Evolutionary conservation across 176 grass and related monocot species (phyloP), one percentile per base, ranked within the genome.

Genomic region (Alopecurus myosuroides): DNA sequence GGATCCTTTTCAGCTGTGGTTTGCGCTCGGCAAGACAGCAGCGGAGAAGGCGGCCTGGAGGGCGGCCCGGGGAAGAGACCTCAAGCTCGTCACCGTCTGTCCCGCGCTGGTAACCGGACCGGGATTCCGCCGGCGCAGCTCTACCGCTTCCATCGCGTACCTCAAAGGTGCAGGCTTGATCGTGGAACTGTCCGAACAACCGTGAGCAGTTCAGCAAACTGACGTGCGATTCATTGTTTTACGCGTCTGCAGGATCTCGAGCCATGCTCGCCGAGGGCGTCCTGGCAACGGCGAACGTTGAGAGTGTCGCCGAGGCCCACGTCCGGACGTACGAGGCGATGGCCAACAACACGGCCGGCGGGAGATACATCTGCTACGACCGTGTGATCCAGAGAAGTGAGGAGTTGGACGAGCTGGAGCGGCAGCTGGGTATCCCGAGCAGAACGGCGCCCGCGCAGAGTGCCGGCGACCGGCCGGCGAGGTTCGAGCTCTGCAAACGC

Each of bases 21-120:
- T 91, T 76, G 97, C 97, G 1, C 86, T 99, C 6, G 97, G 93
- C 53, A 99, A 99, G 81, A 96, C 91, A 1, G 93, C 91, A 81
- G 97, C 97, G 14, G 97, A 99, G 89, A 99, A 96, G 57, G 91
- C 93, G 0, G 97, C 91, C 8, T 99, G 97, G 97, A 87, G 94
- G 55, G 88, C 91, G 6, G 97, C 97, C 37, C 90, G 97, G 29
- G 94, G 97, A 77, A 89, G 97, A 25, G 91, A 96, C 63, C 88
- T 99, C 70, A 95, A 94, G 78, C 90, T 99, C 9, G 93, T 96
- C 14, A 96, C 93, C 41, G 26, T 99, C 56, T 99, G 97, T 79
- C 90, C 91, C 7, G 97, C 86, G 44, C 69, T 99, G 11, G 91
- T 99, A 74, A 99, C 93, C 22, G 97, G 97, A 2, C 91, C 89